A percentile compares a stretch with the other conserved stretches of the same genome.
Conservation (phyloP, 495 filamentous ascomycete genomes). For the Thozetella sp. region DNA sequence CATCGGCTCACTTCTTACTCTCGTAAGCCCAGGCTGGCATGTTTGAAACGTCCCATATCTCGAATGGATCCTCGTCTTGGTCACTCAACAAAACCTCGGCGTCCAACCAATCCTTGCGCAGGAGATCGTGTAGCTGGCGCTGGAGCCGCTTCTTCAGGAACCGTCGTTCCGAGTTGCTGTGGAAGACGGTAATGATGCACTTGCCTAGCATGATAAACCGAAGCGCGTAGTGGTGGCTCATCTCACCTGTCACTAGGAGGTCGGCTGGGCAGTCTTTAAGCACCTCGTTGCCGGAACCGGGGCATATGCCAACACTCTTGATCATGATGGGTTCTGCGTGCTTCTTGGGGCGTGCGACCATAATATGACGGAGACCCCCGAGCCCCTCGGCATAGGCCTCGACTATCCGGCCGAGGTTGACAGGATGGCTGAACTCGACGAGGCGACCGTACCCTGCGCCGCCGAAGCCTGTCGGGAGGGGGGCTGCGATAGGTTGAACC, state of each 20-base stretch:
- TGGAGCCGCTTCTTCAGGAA: slow-evolving; percentile 75
- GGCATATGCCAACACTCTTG: slow-evolving; percentile 64
- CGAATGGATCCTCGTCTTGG: slow-evolving; percentile 71
- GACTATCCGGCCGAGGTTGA: slow-evolving; percentile 62
- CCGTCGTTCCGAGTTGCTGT: slow-evolving; percentile 87
- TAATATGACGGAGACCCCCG: slow-evolving; percentile 35
- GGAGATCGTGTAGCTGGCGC: slow-evolving; percentile 55
- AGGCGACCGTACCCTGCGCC: slow-evolving; percentile 78
- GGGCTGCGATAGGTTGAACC: slow-evolving; percentile 30
- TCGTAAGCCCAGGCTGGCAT: slow-evolving; percentile 12
- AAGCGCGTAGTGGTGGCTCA: slow-evolving; percentile 90
- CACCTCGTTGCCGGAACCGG: slow-evolving; percentile 78
- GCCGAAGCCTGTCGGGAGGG: slow-evolving; percentile 53
- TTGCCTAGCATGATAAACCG: slow-evolving; percentile 86
- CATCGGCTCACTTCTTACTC: not conserved
- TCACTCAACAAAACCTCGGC: slow-evolving; percentile 74
- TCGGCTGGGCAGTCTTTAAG: slow-evolving; percentile 72
- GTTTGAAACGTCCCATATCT: slow-evolving; percentile 40
- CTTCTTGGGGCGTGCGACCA: slow-evolving; percentile 37
- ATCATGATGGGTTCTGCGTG: slow-evolving; percentile 15
- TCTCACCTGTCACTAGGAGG: slow-evolving; percentile 86
- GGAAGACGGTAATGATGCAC: slow-evolving; percentile 81
- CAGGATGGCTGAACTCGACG: slow-evolving; percentile 60
- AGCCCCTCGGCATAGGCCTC: slow-evolving; percentile 42
- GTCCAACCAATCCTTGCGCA: slow-evolving; percentile 50